Base-by-base conservation (phyloP, 2,329 filamentous ascomycete genomes). In the Penicillium freii region DNA sequence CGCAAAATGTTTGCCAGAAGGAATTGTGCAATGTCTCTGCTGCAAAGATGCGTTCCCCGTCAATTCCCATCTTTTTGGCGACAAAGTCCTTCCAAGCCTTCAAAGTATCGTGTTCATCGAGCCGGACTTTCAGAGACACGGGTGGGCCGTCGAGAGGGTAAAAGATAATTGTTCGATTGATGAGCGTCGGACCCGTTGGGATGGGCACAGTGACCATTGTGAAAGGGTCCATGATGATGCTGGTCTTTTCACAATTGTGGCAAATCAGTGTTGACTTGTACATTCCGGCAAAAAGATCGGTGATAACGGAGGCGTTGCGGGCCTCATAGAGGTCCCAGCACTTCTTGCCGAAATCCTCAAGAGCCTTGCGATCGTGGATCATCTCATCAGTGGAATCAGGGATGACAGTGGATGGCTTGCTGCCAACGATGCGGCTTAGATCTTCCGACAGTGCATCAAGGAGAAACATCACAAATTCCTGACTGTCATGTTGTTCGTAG, bases 191-290 rank as follows among this genome's bases (percentile, higher is more conserved):
- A 54, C 96, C 85, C 0, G 94, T 21, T 31, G 53, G 94, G 34
- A 99, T 79, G 56, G 95, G 94, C 25, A 99, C 79, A 0, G 94
- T 97, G 58, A 99, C 78, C 63, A 95, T 94, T 74, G 92, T 97
- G 80, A 96, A 99, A 0, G 94, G 94, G 72, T 99, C 94, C 70
- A 99, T 99, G 0, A 94, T 97, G 67, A 99, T 96, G 83, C 92
- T 97, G 75, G 97, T 89, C 77, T 97, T 99, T 66, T 88, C 84
- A 73, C 94, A 99, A 8, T 83, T 84, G 0, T 94, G 94, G 70
- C 94, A 99, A 62, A 94, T 88, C 62, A 99, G 84, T 0, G 93
- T 97, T 44, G 95, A 97, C 78, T 97, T 97, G 83, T 97, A 99
- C 83, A 97, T 91, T 62, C 94, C 94, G 23, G 91, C 95, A 74